Percentiles rank a stretch among this genome's conserved stretches.
Conservation (phyloP, 352 stramenopile genomes). For the Pythium sukuiense region DNA sequence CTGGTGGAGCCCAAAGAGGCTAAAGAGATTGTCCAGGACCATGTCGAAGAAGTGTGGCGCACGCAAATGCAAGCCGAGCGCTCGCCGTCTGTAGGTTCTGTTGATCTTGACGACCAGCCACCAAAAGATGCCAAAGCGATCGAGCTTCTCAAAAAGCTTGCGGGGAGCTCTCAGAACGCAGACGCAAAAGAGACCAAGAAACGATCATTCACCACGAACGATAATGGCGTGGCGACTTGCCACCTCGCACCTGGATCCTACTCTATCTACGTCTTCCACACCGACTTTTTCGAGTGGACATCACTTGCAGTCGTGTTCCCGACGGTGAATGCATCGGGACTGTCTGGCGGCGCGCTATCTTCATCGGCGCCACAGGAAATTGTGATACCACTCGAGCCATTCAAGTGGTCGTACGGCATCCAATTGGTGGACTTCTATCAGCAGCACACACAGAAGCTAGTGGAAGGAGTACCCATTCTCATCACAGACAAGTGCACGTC, state of each 20-base stretch:
- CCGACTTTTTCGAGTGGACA: constrained; percentile 76
- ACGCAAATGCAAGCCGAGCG: constrained; percentile 19
- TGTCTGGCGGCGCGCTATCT: constrained; percentile 34
- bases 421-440: constrained; percentile 75
- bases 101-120: background rate
- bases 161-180: background rate
- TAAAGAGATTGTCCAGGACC: constrained; percentile 9
- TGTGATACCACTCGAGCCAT: constrained; percentile 54
- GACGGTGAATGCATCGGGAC: constrained; percentile 39
- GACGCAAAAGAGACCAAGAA: constrained; percentile 20
- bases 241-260: constrained; percentile 56
- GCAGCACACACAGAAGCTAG: constrained; percentile 36
- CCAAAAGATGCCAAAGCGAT: background rate
- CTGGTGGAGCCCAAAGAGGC: background rate
- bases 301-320: constrained; percentile 59
- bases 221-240: constrained; percentile 36
- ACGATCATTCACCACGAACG: constrained; percentile 40
- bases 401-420: constrained; percentile 58
- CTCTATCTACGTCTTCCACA: constrained; percentile 67
- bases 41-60: constrained; percentile 30
- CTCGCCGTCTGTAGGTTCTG: background rate
- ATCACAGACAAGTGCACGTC: constrained; percentile 61
- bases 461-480: constrained; percentile 49
- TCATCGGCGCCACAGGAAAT: constrained; percentile 47
- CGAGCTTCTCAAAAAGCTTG: background rate